Percentiles rank a stretch among this genome's conserved stretches.
phyloP scores from a whole-genome alignment of 805 yeast species.

The Barnettozyma salicaria region DNA sequence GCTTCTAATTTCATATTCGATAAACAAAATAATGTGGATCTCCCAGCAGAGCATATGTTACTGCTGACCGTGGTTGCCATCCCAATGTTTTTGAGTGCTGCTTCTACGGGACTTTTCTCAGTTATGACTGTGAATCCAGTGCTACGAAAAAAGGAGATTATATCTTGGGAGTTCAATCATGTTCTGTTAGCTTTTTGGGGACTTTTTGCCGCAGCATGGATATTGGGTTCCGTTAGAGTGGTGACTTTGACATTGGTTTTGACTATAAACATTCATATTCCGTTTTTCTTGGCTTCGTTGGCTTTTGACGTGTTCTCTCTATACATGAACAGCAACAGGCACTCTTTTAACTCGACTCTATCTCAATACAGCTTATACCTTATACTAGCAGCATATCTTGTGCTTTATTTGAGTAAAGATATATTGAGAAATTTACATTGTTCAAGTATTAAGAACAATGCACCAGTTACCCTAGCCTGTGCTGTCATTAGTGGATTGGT shows the following conservation, averaged over 20 bases:
- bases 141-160: constrained; percentile 2
- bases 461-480: constrained; percentile 2
- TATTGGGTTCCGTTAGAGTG: constrained; percentile 23
- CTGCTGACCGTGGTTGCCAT: constrained; percentile 5
- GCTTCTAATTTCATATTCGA: constrained; percentile 19
- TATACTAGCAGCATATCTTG: constrained; percentile 6
- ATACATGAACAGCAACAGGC: constrained; percentile 4
- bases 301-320: constrained; percentile 13
- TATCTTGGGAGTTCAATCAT: constrained; percentile 2
- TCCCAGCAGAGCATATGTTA: constrained; percentile 3
- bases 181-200: constrained; percentile 10
- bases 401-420: constrained; percentile 6
- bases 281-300: constrained; percentile 10
- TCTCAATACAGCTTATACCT: constrained; percentile 7
- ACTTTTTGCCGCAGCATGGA: constrained; percentile 11
- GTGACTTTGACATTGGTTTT: constrained; percentile 18
- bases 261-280: constrained; percentile 14
- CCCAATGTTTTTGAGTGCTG: constrained; percentile 16
- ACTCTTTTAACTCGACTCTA: constrained; percentile 2
- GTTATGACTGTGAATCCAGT: constrained; percentile 1
- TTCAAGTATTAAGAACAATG: background rate
- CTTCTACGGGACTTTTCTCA: constrained; percentile 12
- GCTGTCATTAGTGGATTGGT: constrained; percentile 1
- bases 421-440: constrained; percentile 16
- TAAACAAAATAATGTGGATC: constrained; percentile 4